Evolutionary conservation across 176 grass and related monocot species (phyloP).

Genomic region (Hsuehochloa calcarea): DNA sequence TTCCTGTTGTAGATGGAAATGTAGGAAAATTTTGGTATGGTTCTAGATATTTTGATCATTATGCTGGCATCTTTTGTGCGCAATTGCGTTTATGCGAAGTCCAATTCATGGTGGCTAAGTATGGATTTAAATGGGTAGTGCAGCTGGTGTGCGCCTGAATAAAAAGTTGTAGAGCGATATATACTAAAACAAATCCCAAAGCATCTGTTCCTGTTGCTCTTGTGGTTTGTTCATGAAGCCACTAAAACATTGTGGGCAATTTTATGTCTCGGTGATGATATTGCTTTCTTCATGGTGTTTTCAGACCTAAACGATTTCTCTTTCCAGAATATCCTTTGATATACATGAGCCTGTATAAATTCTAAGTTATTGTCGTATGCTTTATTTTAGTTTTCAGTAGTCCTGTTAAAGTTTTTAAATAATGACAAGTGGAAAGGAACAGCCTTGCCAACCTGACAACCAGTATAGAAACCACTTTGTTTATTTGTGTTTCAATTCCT

Average conservation of each 20-base stretch:
- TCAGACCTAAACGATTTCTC: neutral
- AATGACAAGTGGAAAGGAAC: neutral
- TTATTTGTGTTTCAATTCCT: neutral
- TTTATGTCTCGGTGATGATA: neutral
- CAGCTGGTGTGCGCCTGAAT: conserved; percentile 12
- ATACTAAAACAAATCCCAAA: neutral
- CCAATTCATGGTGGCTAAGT: neutral
- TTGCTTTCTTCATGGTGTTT: neutral
- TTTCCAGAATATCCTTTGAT: neutral
- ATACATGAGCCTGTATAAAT: neutral
- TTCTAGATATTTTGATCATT: conserved; percentile 1
- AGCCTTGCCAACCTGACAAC: neutral
- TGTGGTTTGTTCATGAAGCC: neutral
- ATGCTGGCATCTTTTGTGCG: neutral
- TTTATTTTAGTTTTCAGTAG: neutral
- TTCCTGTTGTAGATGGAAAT: neutral
- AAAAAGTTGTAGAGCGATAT: neutral
- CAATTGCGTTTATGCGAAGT: neutral
- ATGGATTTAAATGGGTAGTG: neutral
- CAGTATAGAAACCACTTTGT: neutral
- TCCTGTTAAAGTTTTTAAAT: neutral
- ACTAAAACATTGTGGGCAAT: neutral
- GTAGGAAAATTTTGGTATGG: neutral
- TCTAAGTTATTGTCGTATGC: neutral
- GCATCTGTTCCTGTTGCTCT: neutral